Percentiles rank a stretch among this genome's conserved stretches.
phyloP scores from a whole-genome alignment of 2,329 filamentous ascomycete genomes.

The Penicillium italicum region DNA sequence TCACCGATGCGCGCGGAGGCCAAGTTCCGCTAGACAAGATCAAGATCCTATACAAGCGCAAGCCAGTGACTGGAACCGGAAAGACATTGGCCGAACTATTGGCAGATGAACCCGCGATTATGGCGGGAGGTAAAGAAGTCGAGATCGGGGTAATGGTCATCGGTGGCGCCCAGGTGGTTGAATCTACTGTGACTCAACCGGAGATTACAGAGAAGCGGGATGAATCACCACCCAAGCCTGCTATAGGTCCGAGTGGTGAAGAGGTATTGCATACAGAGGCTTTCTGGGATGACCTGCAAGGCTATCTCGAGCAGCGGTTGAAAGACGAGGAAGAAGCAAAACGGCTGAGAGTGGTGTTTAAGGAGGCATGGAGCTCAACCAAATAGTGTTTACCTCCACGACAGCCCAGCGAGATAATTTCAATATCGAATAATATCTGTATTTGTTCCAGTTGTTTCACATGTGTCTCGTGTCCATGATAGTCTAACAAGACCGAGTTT shows the following conservation, averaged over 20 bases:
- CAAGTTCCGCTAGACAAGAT: slow-evolving; percentile 63
- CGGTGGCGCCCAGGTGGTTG: slow-evolving; percentile 59
- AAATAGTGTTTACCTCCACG: slow-evolving; percentile 1
- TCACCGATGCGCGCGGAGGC: slow-evolving; percentile 47
- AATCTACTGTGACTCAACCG: slow-evolving; percentile 30
- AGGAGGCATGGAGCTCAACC: slow-evolving; percentile 57
- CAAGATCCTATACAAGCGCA: slow-evolving; percentile 81
- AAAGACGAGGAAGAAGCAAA: slow-evolving; percentile 65
- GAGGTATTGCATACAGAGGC: slow-evolving; percentile 64
- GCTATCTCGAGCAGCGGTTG: slow-evolving; percentile 74
- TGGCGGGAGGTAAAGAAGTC: slow-evolving; percentile 47
- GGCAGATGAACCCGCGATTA: slow-evolving; percentile 49
- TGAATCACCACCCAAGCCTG: slow-evolving; percentile 33
- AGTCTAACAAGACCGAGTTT: background rate
- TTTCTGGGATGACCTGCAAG: slow-evolving; percentile 85
- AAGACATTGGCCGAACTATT: slow-evolving; percentile 75
- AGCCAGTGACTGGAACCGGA: slow-evolving; percentile 71
- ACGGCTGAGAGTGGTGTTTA: slow-evolving; percentile 65
- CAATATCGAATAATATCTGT: slow-evolving; percentile 13
- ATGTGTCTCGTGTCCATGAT: background rate
- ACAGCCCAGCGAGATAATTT: slow-evolving; percentile 1
- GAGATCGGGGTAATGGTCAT: slow-evolving; percentile 89
- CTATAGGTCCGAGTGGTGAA: slow-evolving; percentile 54
- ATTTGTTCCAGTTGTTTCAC: background rate
- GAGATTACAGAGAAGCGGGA: slow-evolving; percentile 32